A percentile compares a stretch with the other conserved stretches of the same genome.
Evolutionary conservation across 306 rosid genomes (phyloP).

Genomic region (Urtica urens): DNA sequence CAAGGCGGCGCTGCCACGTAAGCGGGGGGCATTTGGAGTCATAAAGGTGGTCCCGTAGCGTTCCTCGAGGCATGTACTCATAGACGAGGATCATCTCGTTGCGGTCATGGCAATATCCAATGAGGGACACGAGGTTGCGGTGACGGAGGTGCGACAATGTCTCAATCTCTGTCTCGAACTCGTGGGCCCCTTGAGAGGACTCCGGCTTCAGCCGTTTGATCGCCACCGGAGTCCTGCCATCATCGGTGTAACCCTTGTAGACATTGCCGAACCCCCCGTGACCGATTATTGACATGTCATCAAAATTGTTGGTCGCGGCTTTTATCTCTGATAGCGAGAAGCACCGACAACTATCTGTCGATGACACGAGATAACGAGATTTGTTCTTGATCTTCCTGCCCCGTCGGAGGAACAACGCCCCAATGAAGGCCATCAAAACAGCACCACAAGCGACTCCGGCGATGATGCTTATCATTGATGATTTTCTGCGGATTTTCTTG

Average conservation of each 20-base stretch:
- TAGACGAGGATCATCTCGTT: constrained; percentile 23
- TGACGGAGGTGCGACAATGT: constrained; percentile 25
- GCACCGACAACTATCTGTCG: constrained; percentile 14
- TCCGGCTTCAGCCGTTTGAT: constrained; percentile 26
- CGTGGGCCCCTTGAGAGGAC: constrained; percentile 26
- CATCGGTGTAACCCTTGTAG: constrained; percentile 20
- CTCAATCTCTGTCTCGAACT: constrained; percentile 32
- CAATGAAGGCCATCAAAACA: background rate
- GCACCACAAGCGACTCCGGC: background rate
- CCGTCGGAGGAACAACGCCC: background rate
- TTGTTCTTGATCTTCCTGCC: background rate
- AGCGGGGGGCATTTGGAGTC: constrained; percentile 7
- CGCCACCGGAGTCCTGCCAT: constrained; percentile 5
- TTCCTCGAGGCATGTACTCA: constrained; percentile 15
- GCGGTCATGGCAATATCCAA: constrained; percentile 12
- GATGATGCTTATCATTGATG: background rate
- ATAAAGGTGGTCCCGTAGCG: constrained; percentile 18
- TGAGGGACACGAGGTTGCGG: constrained; percentile 19
- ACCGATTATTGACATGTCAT: constrained; percentile 13
- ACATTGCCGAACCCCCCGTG: constrained; percentile 37
- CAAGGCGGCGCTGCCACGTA: constrained; percentile 16
- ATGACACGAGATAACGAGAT: background rate
- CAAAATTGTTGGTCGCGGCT: constrained; percentile 26
- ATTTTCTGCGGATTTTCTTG: background rate
- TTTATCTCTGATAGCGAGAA: constrained; percentile 22